Evolutionary conservation across 1,284 basidiomycete species (phyloP).

Genomic region (Cryptococcus hybrid): DNA sequence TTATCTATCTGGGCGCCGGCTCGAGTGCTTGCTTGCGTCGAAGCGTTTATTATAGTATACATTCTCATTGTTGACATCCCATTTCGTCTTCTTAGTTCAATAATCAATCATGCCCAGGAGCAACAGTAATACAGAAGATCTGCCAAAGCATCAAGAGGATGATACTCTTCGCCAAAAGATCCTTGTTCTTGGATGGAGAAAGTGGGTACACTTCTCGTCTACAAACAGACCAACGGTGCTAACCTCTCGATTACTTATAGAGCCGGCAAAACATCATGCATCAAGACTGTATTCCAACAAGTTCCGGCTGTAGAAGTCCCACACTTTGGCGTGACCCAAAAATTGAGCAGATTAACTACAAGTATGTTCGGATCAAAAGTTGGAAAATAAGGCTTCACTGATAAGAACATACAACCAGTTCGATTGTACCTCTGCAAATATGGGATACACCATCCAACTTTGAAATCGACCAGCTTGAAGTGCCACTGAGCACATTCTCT

Average conservation of each 20-base stretch:
- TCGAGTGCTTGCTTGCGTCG: no score
- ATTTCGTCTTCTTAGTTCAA: background rate
- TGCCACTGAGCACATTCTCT: constrained; percentile 69
- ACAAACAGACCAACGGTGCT: constrained; percentile 1
- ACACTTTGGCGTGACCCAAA: constrained; percentile 83
- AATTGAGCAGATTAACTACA: constrained; percentile 69
- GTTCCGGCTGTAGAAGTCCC: constrained; percentile 83
- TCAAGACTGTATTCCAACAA: constrained; percentile 85
- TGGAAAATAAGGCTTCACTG: background rate
- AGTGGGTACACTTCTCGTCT: constrained; percentile 52
- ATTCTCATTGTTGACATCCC: background rate
- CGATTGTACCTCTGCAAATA: constrained; percentile 87
- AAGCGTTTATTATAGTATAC: background rate
- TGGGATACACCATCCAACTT: constrained; percentile 93
- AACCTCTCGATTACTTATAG: constrained; percentile 49
- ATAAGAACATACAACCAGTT: constrained; percentile 55
- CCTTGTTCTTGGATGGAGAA: constrained; percentile 72
- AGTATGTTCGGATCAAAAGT: constrained; percentile 59
- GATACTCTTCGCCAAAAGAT: constrained; percentile 57
- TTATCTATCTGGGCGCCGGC: no score
- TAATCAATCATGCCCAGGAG: background rate
- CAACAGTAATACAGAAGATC: background rate
- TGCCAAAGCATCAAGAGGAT: background rate
- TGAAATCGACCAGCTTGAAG: constrained; percentile 69
- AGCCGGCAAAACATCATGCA: constrained; percentile 90